Evolutionary conservation across 73 alveolate species (phyloP), one percentile per base, ranked within the genome.

Genomic region (Paramecium biaurelia): DNA sequence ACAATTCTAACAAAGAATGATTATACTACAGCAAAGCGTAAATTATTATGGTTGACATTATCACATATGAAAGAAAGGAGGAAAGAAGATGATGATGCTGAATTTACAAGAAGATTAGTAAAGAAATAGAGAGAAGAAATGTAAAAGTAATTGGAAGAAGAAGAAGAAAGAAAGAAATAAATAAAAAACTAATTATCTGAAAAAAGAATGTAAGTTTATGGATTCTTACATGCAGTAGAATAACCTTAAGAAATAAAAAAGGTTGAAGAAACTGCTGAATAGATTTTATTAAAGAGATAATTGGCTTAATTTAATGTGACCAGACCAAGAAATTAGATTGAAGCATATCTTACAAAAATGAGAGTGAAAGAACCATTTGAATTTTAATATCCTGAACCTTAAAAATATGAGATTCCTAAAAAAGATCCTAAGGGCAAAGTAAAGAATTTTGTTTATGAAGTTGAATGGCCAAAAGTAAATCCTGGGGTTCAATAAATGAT

Each of bases 371-470:
- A 63, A 26, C 49, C 41, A 63, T 63, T 63, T 12, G 24, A 63
- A 26, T 53, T 53, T 53, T 14, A 26, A 63, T 30, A 30, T 63
- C 84, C 84, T 11, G 84, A 63, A 18, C 49, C 84, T 30, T 49
- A 14, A 63, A 32, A 30, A n/a, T 63, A 63, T 63, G 43, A 30
- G 24, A 30, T 49, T 14, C 84, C 84, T 11, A 30, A 30, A 20
- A 63, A 63, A 9, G 84, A 63, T 63, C 84, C 84, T 1, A 63
- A 32, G 45, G 84, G 49, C 24, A 11, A 11, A 18, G 84, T 63
- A 63, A 63, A 63, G 84, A 63, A 63, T 63, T 63, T 63, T 63
- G 84, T 63, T 32, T 63, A 63, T 63, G 84, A 63, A 63, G 84
- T 63, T 63, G 30, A 63, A 63, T 30, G 23, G 53, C 84, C 84